A percentile compares a stretch with the other conserved stretches of the same genome.
Evolutionary conservation across 1,139 yeast species (phyloP).

Genomic region (Debaryomyces sp.): DNA sequence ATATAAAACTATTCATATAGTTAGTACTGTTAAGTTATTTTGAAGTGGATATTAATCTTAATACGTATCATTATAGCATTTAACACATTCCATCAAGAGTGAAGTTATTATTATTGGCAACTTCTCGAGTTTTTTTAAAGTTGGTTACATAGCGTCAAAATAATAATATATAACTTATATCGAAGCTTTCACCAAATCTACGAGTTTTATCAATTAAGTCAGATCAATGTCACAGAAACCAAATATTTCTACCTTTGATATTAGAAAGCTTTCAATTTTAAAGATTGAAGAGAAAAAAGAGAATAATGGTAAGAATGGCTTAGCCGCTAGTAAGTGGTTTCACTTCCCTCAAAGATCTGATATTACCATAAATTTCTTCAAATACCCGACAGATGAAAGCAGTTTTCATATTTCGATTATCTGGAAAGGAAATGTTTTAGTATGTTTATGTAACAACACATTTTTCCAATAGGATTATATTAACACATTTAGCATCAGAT

Average conservation of each 20-base stretch:
- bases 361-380: constrained; percentile 21
- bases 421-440: constrained; percentile 28
- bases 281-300: background rate
- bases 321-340: constrained; percentile 19
- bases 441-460: constrained; percentile 12
- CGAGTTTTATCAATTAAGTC: too few relatives aligned
- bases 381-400: constrained; percentile 9
- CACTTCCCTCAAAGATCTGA: constrained; percentile 33
- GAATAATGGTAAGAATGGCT: background rate
- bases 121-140: background rate
- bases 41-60: too few relatives aligned
- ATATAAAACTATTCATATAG: too few relatives aligned
- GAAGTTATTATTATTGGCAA: too few relatives aligned
- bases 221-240: constrained; percentile 3
- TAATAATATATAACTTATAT: background rate
- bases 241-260: constrained; percentile 7
- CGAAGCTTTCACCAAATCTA: too few relatives aligned
- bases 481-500: constrained; percentile 18
- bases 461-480: constrained; percentile 1
- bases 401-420: constrained; percentile 13
- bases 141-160: background rate
- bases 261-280: constrained; percentile 12
- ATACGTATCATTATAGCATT: too few relatives aligned
- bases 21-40: too few relatives aligned
- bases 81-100: too few relatives aligned